These are phyloP conservation scores for Cenchrus purpureus DNA, from an alignment of 176 grass and related monocot genomes.

Conservation along the genomic window DNA sequence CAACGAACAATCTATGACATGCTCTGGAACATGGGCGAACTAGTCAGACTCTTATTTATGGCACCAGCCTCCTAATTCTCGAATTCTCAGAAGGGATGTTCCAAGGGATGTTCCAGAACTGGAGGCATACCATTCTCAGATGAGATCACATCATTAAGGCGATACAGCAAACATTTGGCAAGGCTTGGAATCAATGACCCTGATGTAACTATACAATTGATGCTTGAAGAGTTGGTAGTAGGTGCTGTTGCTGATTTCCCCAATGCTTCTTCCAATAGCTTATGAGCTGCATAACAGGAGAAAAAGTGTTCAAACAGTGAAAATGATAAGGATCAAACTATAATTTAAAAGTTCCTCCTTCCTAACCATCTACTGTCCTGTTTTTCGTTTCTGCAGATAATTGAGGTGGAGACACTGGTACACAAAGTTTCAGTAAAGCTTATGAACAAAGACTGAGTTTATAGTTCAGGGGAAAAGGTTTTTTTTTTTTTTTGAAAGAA, in stretches of 20 bases:
- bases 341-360: background rate
- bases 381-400: background rate
- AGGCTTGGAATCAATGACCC: constrained; percentile 95
- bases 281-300: constrained; percentile 57
- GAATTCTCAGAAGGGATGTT: background rate
- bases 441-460: background rate
- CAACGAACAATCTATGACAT: constrained; percentile 1
- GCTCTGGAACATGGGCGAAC: background rate
- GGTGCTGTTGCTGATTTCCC: constrained; percentile 39
- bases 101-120: constrained; percentile 10
- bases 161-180: constrained; percentile 94
- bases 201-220: constrained; percentile 88
- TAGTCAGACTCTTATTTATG: constrained; percentile 44
- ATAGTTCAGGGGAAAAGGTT: constrained; percentile 10
- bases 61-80: constrained; percentile 30
- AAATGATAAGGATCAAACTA: background rate
- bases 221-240: constrained; percentile 39
- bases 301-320: constrained; percentile 4
- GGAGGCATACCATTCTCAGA: constrained; percentile 72
- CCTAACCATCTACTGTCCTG: background rate
- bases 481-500: too few relatives aligned
- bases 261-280: constrained; percentile 62
- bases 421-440: constrained; percentile 30
- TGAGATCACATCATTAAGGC: constrained; percentile 75
- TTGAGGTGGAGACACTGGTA: background rate